Evolutionary conservation across 2,329 filamentous ascomycete species (phyloP), one percentile per base, ranked within the genome.

Genomic region (Aureobasidium sp.): DNA sequence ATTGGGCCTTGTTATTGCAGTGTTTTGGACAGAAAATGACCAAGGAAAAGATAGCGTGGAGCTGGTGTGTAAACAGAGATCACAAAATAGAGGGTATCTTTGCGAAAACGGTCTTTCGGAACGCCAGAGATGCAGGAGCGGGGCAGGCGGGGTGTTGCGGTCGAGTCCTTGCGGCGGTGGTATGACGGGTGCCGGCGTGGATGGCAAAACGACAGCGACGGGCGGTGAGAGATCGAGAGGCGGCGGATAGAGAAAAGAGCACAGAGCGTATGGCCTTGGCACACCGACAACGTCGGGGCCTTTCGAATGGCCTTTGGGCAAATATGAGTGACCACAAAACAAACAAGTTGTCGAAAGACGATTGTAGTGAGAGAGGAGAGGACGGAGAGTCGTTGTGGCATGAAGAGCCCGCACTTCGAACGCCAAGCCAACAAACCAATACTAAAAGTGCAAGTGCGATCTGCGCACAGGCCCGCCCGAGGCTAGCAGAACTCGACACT

Each of bases 321-420:
- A 53, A 64, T 65, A 59, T 49, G 67, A 54, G 57, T 57, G 62
- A 66, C 62, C 65, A 55, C 36, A 68, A 69, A 67, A 67, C 63
- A 54, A 62, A 93, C 78, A 80, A 25, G 57, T 66, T 50, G 57
- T 42, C 36, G 16, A 50, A 50, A 25, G 57, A 50, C 44, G 57
- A 62, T 48, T n/a, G 49, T 65, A 64, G 63, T 62, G 62, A 61
- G 59, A 59, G 55, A 61, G 49, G 54, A 42, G 54, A 61, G 41
- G 63, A 62, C 15, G 21, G 47, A 41, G 48, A 44, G 62, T 48
- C 45, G 45, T n/a, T 48, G 27, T 48, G 45, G 45, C 45, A 48
- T 48, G 45, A 48, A 48, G 45, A 48, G 45, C 27, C 45, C 45
- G 45, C 45, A 48, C 45, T 25, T 48, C 13, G 7, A 27, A 45